Percentiles rank a stretch among this genome's conserved stretches.
Evolutionary conservation across 306 rosid genomes (phyloP).

Genomic region (Geum urbanum): DNA sequence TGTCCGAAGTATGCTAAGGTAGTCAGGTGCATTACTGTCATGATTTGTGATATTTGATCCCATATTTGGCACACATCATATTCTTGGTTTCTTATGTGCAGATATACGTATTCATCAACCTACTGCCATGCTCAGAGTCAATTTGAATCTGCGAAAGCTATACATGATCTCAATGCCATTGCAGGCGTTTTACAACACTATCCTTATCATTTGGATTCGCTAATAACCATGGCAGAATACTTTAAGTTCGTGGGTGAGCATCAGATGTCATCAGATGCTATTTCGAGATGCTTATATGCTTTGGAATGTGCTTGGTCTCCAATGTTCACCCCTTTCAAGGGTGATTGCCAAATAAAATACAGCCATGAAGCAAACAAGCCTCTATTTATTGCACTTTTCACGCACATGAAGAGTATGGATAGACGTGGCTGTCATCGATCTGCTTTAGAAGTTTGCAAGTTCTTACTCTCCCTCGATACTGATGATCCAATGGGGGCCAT

Average conservation of each 20-base stretch:
- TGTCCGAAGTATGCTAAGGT: neutral
- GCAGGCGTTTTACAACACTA: conserved; percentile 53
- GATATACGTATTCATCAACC: conserved; percentile 64
- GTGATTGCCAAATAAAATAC: conserved; percentile 83
- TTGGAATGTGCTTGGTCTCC: conserved; percentile 95
- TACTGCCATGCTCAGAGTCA: conserved; percentile 66
- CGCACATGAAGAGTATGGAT: conserved; percentile 85
- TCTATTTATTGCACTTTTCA: conserved; percentile 60
- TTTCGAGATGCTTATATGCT: conserved; percentile 76
- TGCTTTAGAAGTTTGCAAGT: conserved; percentile 90
- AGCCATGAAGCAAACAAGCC: conserved; percentile 73
- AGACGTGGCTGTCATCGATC: conserved; percentile 97
- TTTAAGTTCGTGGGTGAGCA: conserved; percentile 84
- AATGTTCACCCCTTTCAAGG: conserved; percentile 79
- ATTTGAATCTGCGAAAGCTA: conserved; percentile 85
- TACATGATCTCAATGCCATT: conserved; percentile 70
- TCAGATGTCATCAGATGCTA: conserved; percentile 81
- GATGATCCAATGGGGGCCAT: conserved; percentile 94
- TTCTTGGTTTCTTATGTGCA: conserved; percentile 34
- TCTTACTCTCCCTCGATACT: conserved; percentile 80
- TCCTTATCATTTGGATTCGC: conserved; percentile 86
- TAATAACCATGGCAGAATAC: conserved; percentile 87
- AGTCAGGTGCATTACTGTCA: neutral
- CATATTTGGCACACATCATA: neutral
- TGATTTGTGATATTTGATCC: conserved; percentile 3